These are phyloP conservation scores for Pseudogymnoascus sp. DNA, from an alignment of 2,329 filamentous ascomycete species.

Conservation along the genomic window DNA sequence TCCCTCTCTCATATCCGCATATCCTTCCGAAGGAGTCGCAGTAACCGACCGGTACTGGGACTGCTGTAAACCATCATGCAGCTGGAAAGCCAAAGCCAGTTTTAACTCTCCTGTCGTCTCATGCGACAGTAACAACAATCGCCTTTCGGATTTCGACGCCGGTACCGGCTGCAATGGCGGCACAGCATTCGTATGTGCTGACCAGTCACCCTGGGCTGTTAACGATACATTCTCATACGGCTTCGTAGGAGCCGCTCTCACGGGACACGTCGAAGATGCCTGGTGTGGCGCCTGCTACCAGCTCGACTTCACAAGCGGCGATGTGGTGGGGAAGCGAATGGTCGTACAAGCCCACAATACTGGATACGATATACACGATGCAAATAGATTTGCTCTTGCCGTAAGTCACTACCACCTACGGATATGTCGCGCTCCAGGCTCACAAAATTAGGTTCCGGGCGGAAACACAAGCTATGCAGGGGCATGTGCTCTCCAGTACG, in stretches of 20 bases:
- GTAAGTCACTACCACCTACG: constrained; percentile 22
- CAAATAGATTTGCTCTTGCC: constrained; percentile 45
- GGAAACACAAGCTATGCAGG: not conserved
- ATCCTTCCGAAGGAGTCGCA: not conserved
- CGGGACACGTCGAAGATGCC: constrained; percentile 34
- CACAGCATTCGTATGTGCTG: constrained; percentile 42
- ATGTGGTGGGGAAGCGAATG: constrained; percentile 48
- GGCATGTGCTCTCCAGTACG: not conserved
- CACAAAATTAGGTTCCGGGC: not conserved
- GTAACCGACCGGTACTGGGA: not conserved
- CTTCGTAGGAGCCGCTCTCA: constrained; percentile 43
- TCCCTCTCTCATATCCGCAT: not conserved
- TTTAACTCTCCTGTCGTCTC: not conserved
- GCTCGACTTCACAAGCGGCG: constrained; percentile 48
- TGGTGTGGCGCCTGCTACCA: constrained; percentile 52
- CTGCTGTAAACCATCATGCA: not conserved
- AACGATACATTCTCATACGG: constrained; percentile 45
- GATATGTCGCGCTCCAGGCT: not conserved
- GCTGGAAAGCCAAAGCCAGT: not conserved
- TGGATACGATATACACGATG: constrained; percentile 43
- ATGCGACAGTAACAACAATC: not conserved
- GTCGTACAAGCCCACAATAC: constrained; percentile 53
- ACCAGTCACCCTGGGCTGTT: constrained; percentile 43
- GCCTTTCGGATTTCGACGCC: not conserved
- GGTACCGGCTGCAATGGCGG: constrained; percentile 32